Evolutionary conservation across 108 stramenopile species (phyloP), one percentile per base, ranked within the genome.

Genomic region (Epithemia pelagica): DNA sequence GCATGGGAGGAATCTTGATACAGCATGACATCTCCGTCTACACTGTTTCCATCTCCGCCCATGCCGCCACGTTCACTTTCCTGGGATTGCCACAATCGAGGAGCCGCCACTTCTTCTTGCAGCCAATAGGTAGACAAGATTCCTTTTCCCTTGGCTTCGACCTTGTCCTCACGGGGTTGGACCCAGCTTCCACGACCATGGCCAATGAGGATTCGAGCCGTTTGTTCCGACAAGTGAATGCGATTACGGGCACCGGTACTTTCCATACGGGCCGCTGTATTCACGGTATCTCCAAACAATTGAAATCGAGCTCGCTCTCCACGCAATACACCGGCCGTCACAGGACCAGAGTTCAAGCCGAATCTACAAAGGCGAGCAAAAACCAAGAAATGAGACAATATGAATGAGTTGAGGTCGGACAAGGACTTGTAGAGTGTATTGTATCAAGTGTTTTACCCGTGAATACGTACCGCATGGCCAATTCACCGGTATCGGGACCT

Each of bases 261-360:
- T 55, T 66, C 65, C 65, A 66, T 66, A 52, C 65, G 52, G 27
- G 28, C 27, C 15, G 65, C 65, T 7, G 86, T 85, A 59, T 88
- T 91, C 20, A 91, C 90, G 3, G 90, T 84, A 54, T 91, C 90
- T n/a, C 90, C 90, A 80, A 91, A 88, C 28, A 90, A 54, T 31
- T 58, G 57, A 15, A 46, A 46, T 10, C 37, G 37, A 46, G 37
- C 37, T 10, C 37, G 37, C 15, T 46, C 37, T 5, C 37, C 37
- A 10, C 37, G 37, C 15, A 46, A 46, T 5, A 46, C 37, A 10
- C 37, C 37, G 15, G 37, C 37, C 10, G 37, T 46, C 37, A 46
- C 37, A 46, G 37, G 37, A 46, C 37, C 37, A 15, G 37, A 46
- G 37, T 46, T 46, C 37, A 46, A 15, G 15, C 37, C 37, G 15